Evolutionary conservation across 768 basidiomycete genomes (phyloP), one percentile per base, ranked within the genome.

Genomic region (Pisolithus albus): DNA sequence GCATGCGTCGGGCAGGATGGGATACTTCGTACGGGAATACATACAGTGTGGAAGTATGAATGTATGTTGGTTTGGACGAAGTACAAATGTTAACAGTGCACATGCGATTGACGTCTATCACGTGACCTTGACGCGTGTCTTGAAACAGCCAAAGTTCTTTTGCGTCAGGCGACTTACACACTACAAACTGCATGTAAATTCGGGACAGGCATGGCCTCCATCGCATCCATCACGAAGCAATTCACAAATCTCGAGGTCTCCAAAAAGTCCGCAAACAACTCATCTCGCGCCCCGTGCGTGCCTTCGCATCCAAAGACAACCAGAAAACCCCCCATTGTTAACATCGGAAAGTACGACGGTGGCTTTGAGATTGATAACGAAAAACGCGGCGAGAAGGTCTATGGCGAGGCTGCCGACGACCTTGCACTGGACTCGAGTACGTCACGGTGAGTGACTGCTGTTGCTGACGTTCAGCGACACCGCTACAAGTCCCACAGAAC

Each of bases 301-400:
- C 69, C 60, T 4, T 49, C 52, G 11, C 51, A 57, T 23, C 59
- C 55, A 30, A 67, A 63, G 50, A 47, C 51, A 19, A 52, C 47
- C 23, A 19, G 62, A 24, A 58, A 66, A 57, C 34, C 60, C 19
- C 32, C 58, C 38, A 67, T 91, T 36, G 89, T 91, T 38, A 90
- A 92, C 61, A 91, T 96, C 32, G 94, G 95, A 26, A 78, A 73
- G 43, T 99, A 99, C 66, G 95, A 99, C 56, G 94, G 93, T n/a
- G 93, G 94, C 2, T 79, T 97, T n/a, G 94, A 96, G 70, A 71
- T 81, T 32, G 95, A 96, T 56, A 84, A 88, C 47, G 86, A 86
- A 62, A 87, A 83, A 57, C 74, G 84, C 54, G 86, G 86, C n/a
- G 81, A 86, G 60, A 72, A 71, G 19, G 81, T 91, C 1, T 80